phyloP scores from a whole-genome alignment of 495 filamentous ascomycete species.

The Immersiella caudata region DNA sequence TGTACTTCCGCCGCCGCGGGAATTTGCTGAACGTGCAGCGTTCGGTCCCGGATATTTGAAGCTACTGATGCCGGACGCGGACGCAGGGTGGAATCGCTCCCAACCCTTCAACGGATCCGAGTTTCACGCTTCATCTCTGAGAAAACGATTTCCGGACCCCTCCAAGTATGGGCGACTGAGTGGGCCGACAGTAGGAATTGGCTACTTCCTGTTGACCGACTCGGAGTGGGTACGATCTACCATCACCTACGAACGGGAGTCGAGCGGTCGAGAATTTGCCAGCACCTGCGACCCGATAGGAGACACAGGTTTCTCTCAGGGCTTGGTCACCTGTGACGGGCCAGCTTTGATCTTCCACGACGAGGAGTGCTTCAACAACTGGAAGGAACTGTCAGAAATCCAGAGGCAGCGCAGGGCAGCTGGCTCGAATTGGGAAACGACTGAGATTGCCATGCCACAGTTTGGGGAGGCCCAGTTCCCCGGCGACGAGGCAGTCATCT shows the following conservation, averaged over 20 bases:
- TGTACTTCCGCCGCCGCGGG: neutral
- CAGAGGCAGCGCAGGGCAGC: neutral
- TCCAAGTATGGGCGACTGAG: neutral
- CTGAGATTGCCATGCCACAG: neutral
- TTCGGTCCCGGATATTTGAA: neutral
- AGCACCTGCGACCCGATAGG: neutral
- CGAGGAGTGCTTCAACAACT: neutral
- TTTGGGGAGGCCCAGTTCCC: neutral
- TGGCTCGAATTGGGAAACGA: neutral
- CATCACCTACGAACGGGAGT: neutral
- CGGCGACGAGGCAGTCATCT: neutral
- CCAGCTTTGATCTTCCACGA: constrained; percentile 14
- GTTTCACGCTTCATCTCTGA: neutral
- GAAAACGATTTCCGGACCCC: neutral
- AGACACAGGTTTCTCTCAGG: neutral
- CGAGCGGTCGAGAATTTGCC: neutral
- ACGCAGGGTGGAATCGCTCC: neutral
- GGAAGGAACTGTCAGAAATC: neutral
- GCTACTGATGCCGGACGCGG: neutral
- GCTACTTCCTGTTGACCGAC: neutral
- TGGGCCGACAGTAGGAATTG: neutral
- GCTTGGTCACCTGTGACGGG: constrained; percentile 13
- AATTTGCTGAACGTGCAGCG: neutral
- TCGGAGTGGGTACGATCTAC: neutral
- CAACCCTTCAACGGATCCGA: neutral